phyloP scores from a whole-genome alignment of 2,329 filamentous ascomycete species.

The Pseudocercospora fijiensis region DNA sequence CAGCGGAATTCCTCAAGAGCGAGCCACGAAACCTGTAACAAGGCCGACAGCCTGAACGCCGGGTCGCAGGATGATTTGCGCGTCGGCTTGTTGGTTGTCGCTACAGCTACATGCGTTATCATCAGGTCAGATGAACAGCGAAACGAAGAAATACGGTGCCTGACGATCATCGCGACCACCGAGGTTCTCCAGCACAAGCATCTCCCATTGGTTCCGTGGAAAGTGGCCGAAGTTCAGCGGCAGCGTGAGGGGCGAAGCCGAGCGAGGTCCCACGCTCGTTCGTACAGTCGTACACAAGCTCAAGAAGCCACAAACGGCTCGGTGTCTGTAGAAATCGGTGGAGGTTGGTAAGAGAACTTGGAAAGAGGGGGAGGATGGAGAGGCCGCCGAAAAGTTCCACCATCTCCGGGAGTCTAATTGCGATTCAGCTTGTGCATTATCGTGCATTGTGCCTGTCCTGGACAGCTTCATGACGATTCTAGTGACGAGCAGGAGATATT shows the following conservation, averaged over 20 bases:
- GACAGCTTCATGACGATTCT: too few relatives aligned
- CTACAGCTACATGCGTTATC: not conserved
- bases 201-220: not conserved
- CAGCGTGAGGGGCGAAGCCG: slow-evolving; percentile 3
- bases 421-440: too few relatives aligned
- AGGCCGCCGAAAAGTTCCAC: not conserved
- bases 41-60: not conserved
- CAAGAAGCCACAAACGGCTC: not conserved
- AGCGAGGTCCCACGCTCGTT: slow-evolving; percentile 4
- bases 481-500: too few relatives aligned
- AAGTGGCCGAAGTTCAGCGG: not conserved
- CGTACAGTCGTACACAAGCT: slow-evolving; percentile 7
- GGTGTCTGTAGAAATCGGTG: not conserved
- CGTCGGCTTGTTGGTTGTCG: slow-evolving; percentile 1
- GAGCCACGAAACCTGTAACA: not conserved
- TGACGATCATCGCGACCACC: slow-evolving; percentile 4
- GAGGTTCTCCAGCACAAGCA: not conserved
- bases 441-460: too few relatives aligned
- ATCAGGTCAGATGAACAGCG: not conserved
- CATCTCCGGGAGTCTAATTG: not conserved
- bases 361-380: not conserved
- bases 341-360: not conserved
- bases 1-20: not conserved
- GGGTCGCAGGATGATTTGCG: not conserved
- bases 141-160: slow-evolving; percentile 3